phyloP scores from a whole-genome alignment of 2,329 filamentous ascomycete genomes.

The Aspergillus tubingensis region DNA sequence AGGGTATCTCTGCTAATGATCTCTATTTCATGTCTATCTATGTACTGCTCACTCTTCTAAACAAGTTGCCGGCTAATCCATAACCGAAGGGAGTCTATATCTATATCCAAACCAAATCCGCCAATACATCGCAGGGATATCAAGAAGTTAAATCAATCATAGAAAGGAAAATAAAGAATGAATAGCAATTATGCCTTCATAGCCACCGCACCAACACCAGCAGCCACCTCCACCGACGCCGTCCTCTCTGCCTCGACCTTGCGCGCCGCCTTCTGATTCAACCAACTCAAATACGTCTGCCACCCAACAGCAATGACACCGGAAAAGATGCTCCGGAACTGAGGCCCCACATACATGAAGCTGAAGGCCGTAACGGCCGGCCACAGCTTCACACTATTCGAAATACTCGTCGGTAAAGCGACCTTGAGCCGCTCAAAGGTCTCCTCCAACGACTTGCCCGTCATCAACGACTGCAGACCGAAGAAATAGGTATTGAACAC shows the following conservation, averaged over 20 bases:
- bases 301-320: conserved; percentile 81
- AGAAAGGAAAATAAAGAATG: background rate
- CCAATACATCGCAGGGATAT: conserved; percentile 6
- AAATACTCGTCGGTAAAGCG: conserved; percentile 74
- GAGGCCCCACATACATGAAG: conserved; percentile 78
- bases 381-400: conserved; percentile 86
- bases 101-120: background rate
- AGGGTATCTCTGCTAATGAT: background rate
- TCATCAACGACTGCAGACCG: conserved; percentile 72
- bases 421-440: conserved; percentile 69
- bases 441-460: conserved; percentile 65
- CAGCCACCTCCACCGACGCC: conserved; percentile 13
- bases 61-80: conserved; percentile 13
- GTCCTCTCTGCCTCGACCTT: conserved; percentile 47
- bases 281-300: conserved; percentile 85
- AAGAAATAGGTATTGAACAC: conserved; percentile 84
- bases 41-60: conserved; percentile 1
- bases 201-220: conserved; percentile 15
- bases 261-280: conserved; percentile 73
- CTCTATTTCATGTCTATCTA: conserved; percentile 12
- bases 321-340: conserved; percentile 78
- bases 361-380: conserved; percentile 82
- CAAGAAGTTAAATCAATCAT: background rate
- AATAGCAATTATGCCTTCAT: conserved; percentile 16
- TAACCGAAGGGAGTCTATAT: conserved; percentile 9